A percentile compares a stretch with the other conserved stretches of the same genome.
phyloP scores from a whole-genome alignment of 352 stramenopile species.

The Phytopythium mirpurense region DNA sequence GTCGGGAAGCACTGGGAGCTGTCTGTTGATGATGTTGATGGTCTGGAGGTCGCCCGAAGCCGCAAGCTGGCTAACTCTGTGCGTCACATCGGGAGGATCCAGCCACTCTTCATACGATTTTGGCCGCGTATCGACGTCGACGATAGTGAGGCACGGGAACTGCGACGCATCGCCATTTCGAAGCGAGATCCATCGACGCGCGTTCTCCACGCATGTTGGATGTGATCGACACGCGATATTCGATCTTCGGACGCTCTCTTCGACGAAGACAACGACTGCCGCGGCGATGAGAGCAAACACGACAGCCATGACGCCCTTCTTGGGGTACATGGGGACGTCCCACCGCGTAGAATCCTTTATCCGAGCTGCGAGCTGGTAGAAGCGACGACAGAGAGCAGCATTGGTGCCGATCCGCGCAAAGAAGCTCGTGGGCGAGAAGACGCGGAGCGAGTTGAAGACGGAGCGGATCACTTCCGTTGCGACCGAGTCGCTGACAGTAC shows the following conservation, averaged over 20 bases:
- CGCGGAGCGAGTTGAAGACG: slow-evolving; percentile 25
- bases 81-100: neutral
- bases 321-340: slow-evolving; percentile 11
- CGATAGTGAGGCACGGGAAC: slow-evolving; percentile 20
- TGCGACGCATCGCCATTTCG: slow-evolving; percentile 9
- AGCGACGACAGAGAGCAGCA: slow-evolving; percentile 16
- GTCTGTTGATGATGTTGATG: slow-evolving; percentile 13
- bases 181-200: slow-evolving; percentile 13
- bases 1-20: neutral
- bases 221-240: slow-evolving; percentile 5
- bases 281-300: slow-evolving; percentile 10
- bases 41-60: slow-evolving; percentile 8
- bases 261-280: slow-evolving; percentile 7
- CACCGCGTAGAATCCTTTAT: slow-evolving; percentile 3
- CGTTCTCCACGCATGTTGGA: slow-evolving; percentile 15
- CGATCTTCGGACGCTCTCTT: slow-evolving; percentile 11
- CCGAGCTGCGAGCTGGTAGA: slow-evolving; percentile 7
- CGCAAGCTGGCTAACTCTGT: slow-evolving; percentile 4
- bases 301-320: slow-evolving; percentile 2
- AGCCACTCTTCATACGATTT: slow-evolving; percentile 3
- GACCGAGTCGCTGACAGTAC: slow-evolving; percentile 16
- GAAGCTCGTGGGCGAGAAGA: slow-evolving; percentile 15
- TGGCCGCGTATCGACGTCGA: slow-evolving; percentile 12
- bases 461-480: slow-evolving; percentile 19
- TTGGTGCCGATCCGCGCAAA: slow-evolving; percentile 25